Conservation (phyloP, 768 basidiomycete species). For the Lenzites betulinus region DNA sequence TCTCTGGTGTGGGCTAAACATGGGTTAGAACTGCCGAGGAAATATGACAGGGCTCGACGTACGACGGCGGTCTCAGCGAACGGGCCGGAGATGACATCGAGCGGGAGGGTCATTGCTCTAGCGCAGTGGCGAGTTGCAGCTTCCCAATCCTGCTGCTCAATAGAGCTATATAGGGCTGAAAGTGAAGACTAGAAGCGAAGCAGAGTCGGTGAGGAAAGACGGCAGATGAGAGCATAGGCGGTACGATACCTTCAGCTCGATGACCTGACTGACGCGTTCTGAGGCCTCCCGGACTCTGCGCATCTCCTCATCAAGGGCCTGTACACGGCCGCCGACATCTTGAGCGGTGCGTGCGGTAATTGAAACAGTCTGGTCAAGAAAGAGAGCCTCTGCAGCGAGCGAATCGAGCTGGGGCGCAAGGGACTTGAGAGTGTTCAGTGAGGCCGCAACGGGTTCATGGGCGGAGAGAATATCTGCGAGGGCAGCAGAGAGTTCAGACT, state of each 20-base stretch:
- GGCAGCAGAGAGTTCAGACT: conserved; percentile 72
- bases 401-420: conserved; percentile 64
- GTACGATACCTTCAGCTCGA: conserved; percentile 82
- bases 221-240: conserved; percentile 6
- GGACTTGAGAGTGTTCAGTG: conserved; percentile 61
- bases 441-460: conserved; percentile 61
- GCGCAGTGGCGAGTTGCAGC: conserved; percentile 89
- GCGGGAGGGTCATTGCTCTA: conserved; percentile 83
- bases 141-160: conserved; percentile 92
- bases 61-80: conserved; percentile 92
- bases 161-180: conserved; percentile 54
- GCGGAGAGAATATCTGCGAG: conserved; percentile 72
- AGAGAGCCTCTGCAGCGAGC: conserved; percentile 56
- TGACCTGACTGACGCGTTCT: conserved; percentile 91
- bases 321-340: conserved; percentile 89
- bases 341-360: conserved; percentile 80
- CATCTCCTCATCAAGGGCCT: conserved; percentile 92
- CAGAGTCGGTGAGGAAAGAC: background rate
- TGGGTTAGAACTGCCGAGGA: conserved; percentile 1
- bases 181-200: conserved; percentile 66
- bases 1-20: conserved; percentile 84
- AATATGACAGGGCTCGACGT: background rate
- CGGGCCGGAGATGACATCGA: conserved; percentile 73
- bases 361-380: conserved; percentile 60
- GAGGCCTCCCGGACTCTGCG: conserved; percentile 82